Evolutionary conservation across 176 grass and related monocot species (phyloP), one percentile per base, ranked within the genome.

Genomic region (Cocos nucifera): DNA sequence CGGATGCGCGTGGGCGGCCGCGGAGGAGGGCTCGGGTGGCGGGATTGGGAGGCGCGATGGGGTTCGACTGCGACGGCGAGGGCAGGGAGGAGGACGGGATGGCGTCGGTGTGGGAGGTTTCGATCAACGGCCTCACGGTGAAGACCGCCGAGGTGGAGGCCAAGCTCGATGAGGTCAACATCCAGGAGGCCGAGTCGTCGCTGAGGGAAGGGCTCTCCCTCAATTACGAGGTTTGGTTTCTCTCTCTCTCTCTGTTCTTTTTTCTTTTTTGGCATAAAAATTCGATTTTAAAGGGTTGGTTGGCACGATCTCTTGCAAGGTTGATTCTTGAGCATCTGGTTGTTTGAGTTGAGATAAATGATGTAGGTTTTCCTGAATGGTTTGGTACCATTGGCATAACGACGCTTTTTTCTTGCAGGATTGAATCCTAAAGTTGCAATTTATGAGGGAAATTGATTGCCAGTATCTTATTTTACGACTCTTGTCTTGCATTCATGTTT

Each of bases 191-290:
- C 4, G 94, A 98, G 81, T 98, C 84, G 9, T 98, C 88, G 55
- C 94, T 98, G 30, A 84, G 84, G 67, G 94, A 98, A 78, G 94
- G 88, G 29, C 94, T 98, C 19, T 98, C 94, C 54, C 94, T 98
- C 77, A 98, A 98, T 61, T 98, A 89, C 73, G 94, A 98, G 88
- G 93, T 97, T 57, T 22, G 27, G 2, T 62, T 58, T 69, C 56
- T 49, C 22, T 63, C 18, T 4, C 50, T 53, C 29, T 61, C 75
- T 21, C 4, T 26, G 18, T 56, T 21, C 1, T 49, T 25, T 54
- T 53, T 49, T 61, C 75, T 21, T 7, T 26, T 22, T 56, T 22
- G 16, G 10, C 35, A 44, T 44, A 14, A 12, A 44, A 44, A 44
- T 12, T 39, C 1, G 8, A 44, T 27, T 49, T 74, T 69, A 73